A percentile compares a stretch with the other conserved stretches of the same genome.
Conservation (phyloP, 2,329 filamentous ascomycete genomes). For the Xenoacremonium recifei region DNA sequence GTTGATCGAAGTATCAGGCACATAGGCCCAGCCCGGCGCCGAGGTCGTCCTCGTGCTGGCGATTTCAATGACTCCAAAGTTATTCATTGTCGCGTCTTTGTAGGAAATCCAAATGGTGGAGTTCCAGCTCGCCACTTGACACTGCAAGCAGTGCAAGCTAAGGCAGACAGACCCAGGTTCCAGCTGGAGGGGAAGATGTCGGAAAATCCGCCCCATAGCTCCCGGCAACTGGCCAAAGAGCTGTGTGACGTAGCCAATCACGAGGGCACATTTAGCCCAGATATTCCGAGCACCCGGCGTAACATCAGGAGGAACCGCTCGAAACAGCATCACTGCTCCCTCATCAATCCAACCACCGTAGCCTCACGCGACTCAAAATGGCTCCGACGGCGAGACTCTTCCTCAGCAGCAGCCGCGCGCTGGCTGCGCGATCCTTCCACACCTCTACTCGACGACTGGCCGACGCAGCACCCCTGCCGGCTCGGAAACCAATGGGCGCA, state of each 20-base stretch:
- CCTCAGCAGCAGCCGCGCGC: slow-evolving; percentile 37
- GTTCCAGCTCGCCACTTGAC: too few species aligned
- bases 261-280: slow-evolving; percentile 11
- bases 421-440: slow-evolving; percentile 45
- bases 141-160: too few species aligned
- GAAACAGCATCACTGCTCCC: slow-evolving; percentile 17
- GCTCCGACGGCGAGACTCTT: slow-evolving; percentile 42
- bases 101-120: slow-evolving; percentile 2
- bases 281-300: slow-evolving; percentile 26
- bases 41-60: slow-evolving; percentile 66
- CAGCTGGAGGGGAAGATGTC: slow-evolving; percentile 5
- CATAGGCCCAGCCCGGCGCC: slow-evolving; percentile 90
- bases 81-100: slow-evolving; percentile 47
- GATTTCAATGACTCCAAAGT: slow-evolving; percentile 80
- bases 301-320: slow-evolving; percentile 4
- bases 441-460: slow-evolving; percentile 47
- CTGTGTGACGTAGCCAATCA: slow-evolving; percentile 26
- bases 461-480: slow-evolving; percentile 48
- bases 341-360: slow-evolving; percentile 12
- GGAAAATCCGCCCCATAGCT: slow-evolving; percentile 20
- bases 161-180: too few species aligned
- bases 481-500: slow-evolving; percentile 57
- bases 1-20: slow-evolving; percentile 69
- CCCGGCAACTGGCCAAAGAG: slow-evolving; percentile 6
- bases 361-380: slow-evolving; percentile 34